Evolutionary conservation across 345 rosid species (phyloP), one percentile per base, ranked within the genome.

Genomic region (Luvunga scandens): DNA sequence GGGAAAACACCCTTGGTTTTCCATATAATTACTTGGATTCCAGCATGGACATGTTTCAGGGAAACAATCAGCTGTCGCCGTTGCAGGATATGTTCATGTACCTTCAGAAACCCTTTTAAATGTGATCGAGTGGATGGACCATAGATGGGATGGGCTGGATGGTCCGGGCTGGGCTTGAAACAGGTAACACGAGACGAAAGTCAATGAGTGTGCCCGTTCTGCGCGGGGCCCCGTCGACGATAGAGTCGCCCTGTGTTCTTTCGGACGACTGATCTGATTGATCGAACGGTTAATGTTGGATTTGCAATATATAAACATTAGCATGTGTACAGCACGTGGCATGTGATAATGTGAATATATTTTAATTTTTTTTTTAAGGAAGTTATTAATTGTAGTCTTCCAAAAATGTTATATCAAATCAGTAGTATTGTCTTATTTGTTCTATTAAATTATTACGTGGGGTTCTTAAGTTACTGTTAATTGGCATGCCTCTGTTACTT

Each of bases 41-140:
- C 78, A 77, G 70, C 6, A 66, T 84, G 76, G 91, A 86, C 9
- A 72, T 45, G 61, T 78, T 84, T 72, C 84, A 77, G 73, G 75
- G 87, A 36, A 83, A 61, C 57, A 80, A 80, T 77, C 94, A 90
- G 86, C 79, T 93, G 87, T 90, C 88, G 82, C 90, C 92, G 73
- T 82, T 89, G 77, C 87, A 89, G 81, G 99, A 93, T 75, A 88
- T 94, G 75, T 92, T 93, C 81, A 85, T 83, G 88, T 85, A 88
- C 88, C 75, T 80, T 77, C 91, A 82, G 84, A 85, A 82, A 84
- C 89, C 93, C 0, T 90, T 87, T 71, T 90, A 78, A 86, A 39
- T 6, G 2, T 5, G 63, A 6, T 42, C 16, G 50, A 39, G 45
- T 39, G 45, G 45, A 9, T 39, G 13, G 50, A 42, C 50, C 34